Percentiles rank a stretch among this genome's conserved stretches.
phyloP scores from a whole-genome alignment of 2,329 filamentous ascomycete genomes.

The Neofusicoccum cordaticola region DNA sequence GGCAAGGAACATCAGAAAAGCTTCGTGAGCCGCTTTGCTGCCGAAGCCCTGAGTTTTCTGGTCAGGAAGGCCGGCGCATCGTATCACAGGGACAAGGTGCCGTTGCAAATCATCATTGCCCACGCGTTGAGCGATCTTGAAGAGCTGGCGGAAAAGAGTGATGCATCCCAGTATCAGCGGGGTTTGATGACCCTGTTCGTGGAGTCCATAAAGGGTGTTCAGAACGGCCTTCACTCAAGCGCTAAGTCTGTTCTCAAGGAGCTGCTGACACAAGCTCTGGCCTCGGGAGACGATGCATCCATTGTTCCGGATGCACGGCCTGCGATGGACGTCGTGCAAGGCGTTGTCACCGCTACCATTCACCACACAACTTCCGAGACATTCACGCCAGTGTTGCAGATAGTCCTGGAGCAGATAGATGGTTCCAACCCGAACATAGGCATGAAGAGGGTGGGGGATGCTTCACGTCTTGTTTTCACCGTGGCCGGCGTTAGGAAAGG shows the following conservation, averaged over 20 bases:
- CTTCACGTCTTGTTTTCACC: conserved; percentile 59
- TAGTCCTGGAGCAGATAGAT: conserved; percentile 43
- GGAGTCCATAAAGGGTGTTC: conserved; percentile 69
- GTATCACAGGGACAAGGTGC: conserved; percentile 67
- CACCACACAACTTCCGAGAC: conserved; percentile 76
- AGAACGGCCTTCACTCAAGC: conserved; percentile 57
- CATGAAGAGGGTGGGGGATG: conserved; percentile 23
- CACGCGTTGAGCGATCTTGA: conserved; percentile 70
- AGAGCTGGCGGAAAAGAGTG: conserved; percentile 51
- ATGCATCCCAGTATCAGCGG: conserved; percentile 71
- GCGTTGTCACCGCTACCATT: conserved; percentile 75
- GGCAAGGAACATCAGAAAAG: conserved; percentile 78
- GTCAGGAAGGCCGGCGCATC: conserved; percentile 81
- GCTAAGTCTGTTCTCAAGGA: conserved; percentile 53
- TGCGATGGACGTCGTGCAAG: conserved; percentile 63
- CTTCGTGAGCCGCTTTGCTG: conserved; percentile 87
- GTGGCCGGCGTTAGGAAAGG: conserved; percentile 80
- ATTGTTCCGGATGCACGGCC: conserved; percentile 45
- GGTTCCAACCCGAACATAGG: background rate
- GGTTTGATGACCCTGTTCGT: conserved; percentile 91
- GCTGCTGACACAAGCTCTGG: conserved; percentile 40
- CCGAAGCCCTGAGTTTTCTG: conserved; percentile 91
- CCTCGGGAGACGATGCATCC: conserved; percentile 21
- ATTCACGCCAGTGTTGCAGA: conserved; percentile 65
- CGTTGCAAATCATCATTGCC: conserved; percentile 67